Conservation (phyloP, 129 eudicot species). For the Helianthus tuberosus region DNA sequence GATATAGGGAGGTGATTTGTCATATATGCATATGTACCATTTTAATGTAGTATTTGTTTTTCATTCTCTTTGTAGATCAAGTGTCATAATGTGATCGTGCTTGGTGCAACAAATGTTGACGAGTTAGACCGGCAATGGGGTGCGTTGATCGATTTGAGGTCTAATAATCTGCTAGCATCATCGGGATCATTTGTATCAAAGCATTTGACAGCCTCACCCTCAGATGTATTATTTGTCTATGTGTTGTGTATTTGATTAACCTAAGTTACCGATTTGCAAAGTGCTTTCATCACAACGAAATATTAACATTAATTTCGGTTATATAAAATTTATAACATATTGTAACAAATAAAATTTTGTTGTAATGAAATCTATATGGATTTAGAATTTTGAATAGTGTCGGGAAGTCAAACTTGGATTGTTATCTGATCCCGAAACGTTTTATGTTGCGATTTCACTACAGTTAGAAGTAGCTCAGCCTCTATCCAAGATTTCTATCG, state of each 20-base stretch:
- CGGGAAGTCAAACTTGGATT: background rate
- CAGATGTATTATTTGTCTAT: slow-evolving; percentile 51
- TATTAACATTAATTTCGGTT: too few species aligned
- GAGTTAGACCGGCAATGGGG: slow-evolving; percentile 80
- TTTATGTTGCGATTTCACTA: slow-evolving; percentile 1
- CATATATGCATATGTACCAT: background rate
- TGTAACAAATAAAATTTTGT: background rate
- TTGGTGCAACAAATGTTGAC: slow-evolving; percentile 63
- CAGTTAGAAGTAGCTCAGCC: slow-evolving; percentile 89
- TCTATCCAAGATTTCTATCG: background rate
- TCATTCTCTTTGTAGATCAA: slow-evolving; percentile 61
- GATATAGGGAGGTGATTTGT: background rate
- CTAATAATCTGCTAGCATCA: slow-evolving; percentile 44
- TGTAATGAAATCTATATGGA: background rate
- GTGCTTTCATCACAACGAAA: background rate
- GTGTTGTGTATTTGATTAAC: background rate
- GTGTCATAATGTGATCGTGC: slow-evolving; percentile 80
- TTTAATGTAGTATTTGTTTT: background rate
- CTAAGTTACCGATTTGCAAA: background rate
- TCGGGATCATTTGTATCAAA: slow-evolving; percentile 59
- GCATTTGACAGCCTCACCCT: slow-evolving; percentile 52
- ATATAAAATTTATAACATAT: background rate
- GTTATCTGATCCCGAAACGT: background rate
- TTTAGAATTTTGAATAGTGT: too few species aligned
- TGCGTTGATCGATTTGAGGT: slow-evolving; percentile 69